Evolutionary conservation across 257 asterid genomes (phyloP).

Genomic region (Haberlea rhodopensis): DNA sequence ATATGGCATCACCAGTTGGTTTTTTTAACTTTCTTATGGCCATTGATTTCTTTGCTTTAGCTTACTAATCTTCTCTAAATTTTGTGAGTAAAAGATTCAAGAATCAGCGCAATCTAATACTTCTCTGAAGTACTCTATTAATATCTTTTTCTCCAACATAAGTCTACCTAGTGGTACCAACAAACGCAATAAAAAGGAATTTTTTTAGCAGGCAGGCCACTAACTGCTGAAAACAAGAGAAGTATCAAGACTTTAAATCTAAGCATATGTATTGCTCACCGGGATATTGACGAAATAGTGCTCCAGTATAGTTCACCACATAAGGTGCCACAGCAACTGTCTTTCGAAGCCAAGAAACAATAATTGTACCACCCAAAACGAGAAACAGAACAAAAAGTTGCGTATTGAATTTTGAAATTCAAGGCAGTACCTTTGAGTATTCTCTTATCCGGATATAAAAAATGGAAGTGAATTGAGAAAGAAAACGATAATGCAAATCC

Average conservation of each 20-base stretch:
- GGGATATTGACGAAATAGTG: slow-evolving; percentile 88
- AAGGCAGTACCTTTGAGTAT: slow-evolving; percentile 73
- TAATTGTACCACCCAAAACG: slow-evolving; percentile 31
- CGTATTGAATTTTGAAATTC: slow-evolving; percentile 20
- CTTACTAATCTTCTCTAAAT: not conserved
- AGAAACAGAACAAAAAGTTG: slow-evolving; percentile 1
- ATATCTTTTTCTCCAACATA: not conserved
- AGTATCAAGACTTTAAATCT: not conserved
- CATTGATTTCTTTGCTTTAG: not conserved
- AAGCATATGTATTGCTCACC: slow-evolving; percentile 39
- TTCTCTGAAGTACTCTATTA: not conserved
- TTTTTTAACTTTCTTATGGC: not conserved
- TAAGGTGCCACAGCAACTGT: slow-evolving; percentile 97
- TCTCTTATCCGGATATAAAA: slow-evolving; percentile 91
- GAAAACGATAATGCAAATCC: slow-evolving; percentile 81
- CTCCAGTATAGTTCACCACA: slow-evolving; percentile 84
- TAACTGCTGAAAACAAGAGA: not conserved
- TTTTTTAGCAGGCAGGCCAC: not conserved
- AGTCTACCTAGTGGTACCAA: not conserved
- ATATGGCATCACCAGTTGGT: not conserved
- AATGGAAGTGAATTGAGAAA: slow-evolving; percentile 76
- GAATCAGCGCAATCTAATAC: not conserved
- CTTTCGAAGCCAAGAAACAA: slow-evolving; percentile 51
- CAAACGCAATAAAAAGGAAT: not conserved
- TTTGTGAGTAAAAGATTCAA: not conserved